phyloP scores from a whole-genome alignment of 2,329 filamentous ascomycete genomes.

The Onygenales sp. region DNA sequence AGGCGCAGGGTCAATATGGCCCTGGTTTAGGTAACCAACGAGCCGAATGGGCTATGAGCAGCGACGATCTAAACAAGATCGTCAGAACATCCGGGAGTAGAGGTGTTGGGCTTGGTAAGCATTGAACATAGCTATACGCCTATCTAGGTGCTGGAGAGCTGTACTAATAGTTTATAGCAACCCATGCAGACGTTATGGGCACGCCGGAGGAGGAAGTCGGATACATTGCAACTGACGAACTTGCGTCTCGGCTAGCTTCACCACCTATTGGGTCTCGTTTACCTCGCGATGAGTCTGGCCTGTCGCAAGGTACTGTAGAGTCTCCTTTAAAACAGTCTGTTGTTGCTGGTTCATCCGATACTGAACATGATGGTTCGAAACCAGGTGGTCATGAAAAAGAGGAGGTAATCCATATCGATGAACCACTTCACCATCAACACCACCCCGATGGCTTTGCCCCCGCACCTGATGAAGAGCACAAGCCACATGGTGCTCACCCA shows the following conservation, averaged over 20 bases:
- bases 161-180: slow-evolving; percentile 41
- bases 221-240: slow-evolving; percentile 79
- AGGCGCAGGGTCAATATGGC: slow-evolving; percentile 60
- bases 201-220: slow-evolving; percentile 88
- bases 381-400: slow-evolving; percentile 20
- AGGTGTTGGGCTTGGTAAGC: slow-evolving; percentile 44
- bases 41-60: slow-evolving; percentile 76
- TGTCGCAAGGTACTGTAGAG: slow-evolving; percentile 32
- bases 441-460: slow-evolving; percentile 43
- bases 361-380: slow-evolving; percentile 33
- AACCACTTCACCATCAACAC: slow-evolving; percentile 40
- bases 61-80: slow-evolving; percentile 81
- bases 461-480: slow-evolving; percentile 41
- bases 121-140: slow-evolving; percentile 2
- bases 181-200: slow-evolving; percentile 51
- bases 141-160: not conserved
- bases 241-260: slow-evolving; percentile 65
- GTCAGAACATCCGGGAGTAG: slow-evolving; percentile 58
- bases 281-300: slow-evolving; percentile 24
- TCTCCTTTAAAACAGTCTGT: slow-evolving; percentile 44
- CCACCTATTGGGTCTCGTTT: slow-evolving; percentile 39
- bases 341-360: slow-evolving; percentile 29
- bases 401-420: slow-evolving; percentile 62
- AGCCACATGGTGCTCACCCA: slow-evolving; percentile 34
- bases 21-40: slow-evolving; percentile 49